Evolutionary conservation across 2,329 filamentous ascomycete genomes (phyloP).

Genomic region (Phyllosticta capitalensis): DNA sequence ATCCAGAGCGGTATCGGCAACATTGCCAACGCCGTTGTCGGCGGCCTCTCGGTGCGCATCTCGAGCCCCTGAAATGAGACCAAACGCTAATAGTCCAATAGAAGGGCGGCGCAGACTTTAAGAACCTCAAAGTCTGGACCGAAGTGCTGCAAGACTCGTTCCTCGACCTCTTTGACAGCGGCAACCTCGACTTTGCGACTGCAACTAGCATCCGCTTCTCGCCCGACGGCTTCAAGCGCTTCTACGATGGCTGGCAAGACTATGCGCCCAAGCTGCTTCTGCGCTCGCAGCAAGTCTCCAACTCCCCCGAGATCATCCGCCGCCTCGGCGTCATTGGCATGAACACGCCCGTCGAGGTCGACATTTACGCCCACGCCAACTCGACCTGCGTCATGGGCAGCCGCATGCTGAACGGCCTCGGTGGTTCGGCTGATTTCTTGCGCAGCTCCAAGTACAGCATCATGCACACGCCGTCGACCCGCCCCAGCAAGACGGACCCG

Average conservation of each 20-base stretch:
- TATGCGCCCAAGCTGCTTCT: constrained; percentile 78
- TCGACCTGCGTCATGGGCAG: constrained; percentile 81
- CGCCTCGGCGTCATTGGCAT: constrained; percentile 82
- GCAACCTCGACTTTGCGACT: constrained; percentile 79
- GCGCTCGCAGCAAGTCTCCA: constrained; percentile 79
- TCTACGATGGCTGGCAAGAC: constrained; percentile 75
- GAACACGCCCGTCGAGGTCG: constrained; percentile 91
- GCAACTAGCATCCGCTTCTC: constrained; percentile 87
- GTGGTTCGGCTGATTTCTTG: constrained; percentile 74
- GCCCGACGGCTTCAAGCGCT: constrained; percentile 80
- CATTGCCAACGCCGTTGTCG: constrained; percentile 85
- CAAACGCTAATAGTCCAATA: constrained; percentile 12
- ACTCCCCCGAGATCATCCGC: constrained; percentile 83
- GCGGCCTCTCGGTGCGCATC: constrained; percentile 53
- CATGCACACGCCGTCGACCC: constrained; percentile 82
- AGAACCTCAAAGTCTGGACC: constrained; percentile 85
- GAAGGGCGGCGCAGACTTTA: constrained; percentile 65
- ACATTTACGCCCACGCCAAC: constrained; percentile 92
- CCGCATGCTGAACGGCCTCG: constrained; percentile 79
- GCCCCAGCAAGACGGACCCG: constrained; percentile 74
- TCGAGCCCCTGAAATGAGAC: not conserved
- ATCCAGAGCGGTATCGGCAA: constrained; percentile 86
- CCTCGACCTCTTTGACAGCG: constrained; percentile 83
- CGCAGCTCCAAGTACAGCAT: constrained; percentile 74
- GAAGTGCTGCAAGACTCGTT: constrained; percentile 90